These are phyloP conservation scores for Dichotomocladium elegans DNA, from an alignment of 371 early-diverging fungal genomes.

Conservation along the genomic window DNA sequence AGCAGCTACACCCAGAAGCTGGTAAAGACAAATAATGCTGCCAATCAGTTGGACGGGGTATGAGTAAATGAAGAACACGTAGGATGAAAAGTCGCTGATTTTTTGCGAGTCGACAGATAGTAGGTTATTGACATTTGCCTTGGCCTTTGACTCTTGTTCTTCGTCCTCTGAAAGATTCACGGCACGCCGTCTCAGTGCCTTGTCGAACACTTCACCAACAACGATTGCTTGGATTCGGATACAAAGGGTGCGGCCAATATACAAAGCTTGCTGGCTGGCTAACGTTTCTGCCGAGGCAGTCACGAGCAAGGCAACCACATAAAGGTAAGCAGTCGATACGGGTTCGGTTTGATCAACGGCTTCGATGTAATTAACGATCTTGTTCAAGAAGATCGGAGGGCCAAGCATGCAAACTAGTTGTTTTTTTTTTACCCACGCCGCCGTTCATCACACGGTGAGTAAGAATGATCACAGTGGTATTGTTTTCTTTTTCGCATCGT, in stretches of 20 bases:
- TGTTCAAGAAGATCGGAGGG: slow-evolving; percentile 55
- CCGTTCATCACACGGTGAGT: too few species aligned
- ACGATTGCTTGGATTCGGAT: slow-evolving; percentile 56
- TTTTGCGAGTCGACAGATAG: slow-evolving; percentile 59
- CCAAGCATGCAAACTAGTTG: slow-evolving; percentile 37
- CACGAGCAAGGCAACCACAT: slow-evolving; percentile 58
- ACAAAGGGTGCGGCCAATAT: slow-evolving; percentile 51
- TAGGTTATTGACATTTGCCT: slow-evolving; percentile 48
- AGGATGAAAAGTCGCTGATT: slow-evolving; percentile 47
- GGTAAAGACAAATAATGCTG: slow-evolving; percentile 59
- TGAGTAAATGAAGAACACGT: slow-evolving; percentile 55
- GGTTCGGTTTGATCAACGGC: slow-evolving; percentile 21
- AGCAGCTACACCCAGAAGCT: slow-evolving; percentile 59
- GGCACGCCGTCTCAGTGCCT: slow-evolving; percentile 50
- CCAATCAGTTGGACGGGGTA: slow-evolving; percentile 56
- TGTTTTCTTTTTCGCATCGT: too few species aligned
- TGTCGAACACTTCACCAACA: slow-evolving; percentile 56
- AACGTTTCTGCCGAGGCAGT: slow-evolving; percentile 43
- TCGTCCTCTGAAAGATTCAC: slow-evolving; percentile 5
- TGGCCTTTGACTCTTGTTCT: slow-evolving; percentile 14
- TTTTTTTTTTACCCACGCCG: too few species aligned
- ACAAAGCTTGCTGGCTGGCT: slow-evolving; percentile 47
- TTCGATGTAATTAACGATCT: slow-evolving; percentile 54
- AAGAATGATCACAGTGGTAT: too few species aligned
- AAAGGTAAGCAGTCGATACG: slow-evolving; percentile 45